These are phyloP conservation scores for Geotrichum reessii DNA, from an alignment of 1,139 yeast genomes.

Conservation along the genomic window DNA sequence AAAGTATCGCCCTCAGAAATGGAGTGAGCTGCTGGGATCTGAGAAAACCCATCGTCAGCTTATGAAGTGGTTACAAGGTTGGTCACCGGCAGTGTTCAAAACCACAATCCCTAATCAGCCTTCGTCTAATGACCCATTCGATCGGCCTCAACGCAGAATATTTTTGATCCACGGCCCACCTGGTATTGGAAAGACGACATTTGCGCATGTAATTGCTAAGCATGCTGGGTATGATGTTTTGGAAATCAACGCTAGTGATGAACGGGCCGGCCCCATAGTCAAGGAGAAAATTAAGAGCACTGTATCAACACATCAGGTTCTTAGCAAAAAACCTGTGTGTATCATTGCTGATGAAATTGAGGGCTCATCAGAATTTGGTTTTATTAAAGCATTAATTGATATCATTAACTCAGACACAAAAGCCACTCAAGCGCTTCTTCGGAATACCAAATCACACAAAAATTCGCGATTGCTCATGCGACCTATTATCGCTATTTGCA, in stretches of 20 bases:
- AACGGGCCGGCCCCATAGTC: slow-evolving; percentile 54
- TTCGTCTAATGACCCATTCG: slow-evolving; percentile 46
- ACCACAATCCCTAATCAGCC: slow-evolving; percentile 12
- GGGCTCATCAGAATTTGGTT: slow-evolving; percentile 79
- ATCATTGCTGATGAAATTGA: slow-evolving; percentile 86
- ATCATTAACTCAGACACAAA: slow-evolving; percentile 54
- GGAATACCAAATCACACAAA: slow-evolving; percentile 15
- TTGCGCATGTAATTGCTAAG: slow-evolving; percentile 76
- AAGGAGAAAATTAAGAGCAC: slow-evolving; percentile 64
- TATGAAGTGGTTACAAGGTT: slow-evolving; percentile 72
- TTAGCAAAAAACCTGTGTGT: slow-evolving; percentile 65
- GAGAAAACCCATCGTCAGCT: slow-evolving; percentile 69
- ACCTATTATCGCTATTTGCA: slow-evolving; percentile 90
- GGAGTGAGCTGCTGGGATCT: slow-evolving; percentile 73
- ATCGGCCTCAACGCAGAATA: slow-evolving; percentile 67
- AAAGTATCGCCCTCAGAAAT: slow-evolving; percentile 71
- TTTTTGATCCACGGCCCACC: slow-evolving; percentile 85
- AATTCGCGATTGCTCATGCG: slow-evolving; percentile 49
- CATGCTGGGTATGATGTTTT: slow-evolving; percentile 77
- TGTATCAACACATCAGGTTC: slow-evolving; percentile 53
- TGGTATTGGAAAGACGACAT: slow-evolving; percentile 92
- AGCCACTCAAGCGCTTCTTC: slow-evolving; percentile 25
- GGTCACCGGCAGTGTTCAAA: slow-evolving; percentile 63
- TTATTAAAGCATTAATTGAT: slow-evolving; percentile 62
- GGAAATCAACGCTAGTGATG: slow-evolving; percentile 91